These are phyloP conservation scores for Cantharellus anzutake DNA, from an alignment of 768 basidiomycete species.

Conservation along the genomic window DNA sequence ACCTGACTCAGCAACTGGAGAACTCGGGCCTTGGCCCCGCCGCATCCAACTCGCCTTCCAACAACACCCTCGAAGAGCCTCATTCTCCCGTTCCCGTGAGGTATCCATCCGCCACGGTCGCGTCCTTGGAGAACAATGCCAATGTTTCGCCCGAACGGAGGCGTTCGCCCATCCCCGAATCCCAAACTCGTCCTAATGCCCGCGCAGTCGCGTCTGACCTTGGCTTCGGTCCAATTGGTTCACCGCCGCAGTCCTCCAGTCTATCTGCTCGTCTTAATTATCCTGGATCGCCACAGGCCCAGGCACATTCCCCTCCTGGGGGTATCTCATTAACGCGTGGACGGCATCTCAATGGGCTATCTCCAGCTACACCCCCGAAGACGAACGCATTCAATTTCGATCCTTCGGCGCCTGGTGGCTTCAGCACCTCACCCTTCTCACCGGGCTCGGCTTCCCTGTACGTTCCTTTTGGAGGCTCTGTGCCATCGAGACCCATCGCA, in stretches of 20 bases:
- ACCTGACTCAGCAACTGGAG: neutral
- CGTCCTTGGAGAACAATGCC: neutral
- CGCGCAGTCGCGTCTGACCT: slow-evolving; percentile 17
- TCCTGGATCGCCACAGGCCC: slow-evolving; percentile 3
- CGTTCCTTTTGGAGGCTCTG: slow-evolving; percentile 17
- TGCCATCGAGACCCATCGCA: slow-evolving; percentile 14
- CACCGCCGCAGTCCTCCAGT: slow-evolving; percentile 35
- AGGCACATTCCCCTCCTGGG: neutral
- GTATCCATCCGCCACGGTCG: slow-evolving; percentile 25
- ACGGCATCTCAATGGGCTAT: slow-evolving; percentile 18
- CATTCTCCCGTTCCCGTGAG: neutral
- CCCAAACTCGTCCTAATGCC: slow-evolving; percentile 15
- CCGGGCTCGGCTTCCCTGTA: slow-evolving; percentile 46
- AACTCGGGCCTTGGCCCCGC: neutral
- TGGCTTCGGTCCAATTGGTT: slow-evolving; percentile 72
- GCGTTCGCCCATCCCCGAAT: slow-evolving; percentile 1
- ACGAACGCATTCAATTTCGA: slow-evolving; percentile 1
- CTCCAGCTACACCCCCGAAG: slow-evolving; percentile 42
- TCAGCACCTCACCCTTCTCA: slow-evolving; percentile 48
- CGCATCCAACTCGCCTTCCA: neutral
- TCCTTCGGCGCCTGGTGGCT: slow-evolving; percentile 14
- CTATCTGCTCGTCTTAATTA: slow-evolving; percentile 1
- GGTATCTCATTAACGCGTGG: neutral
- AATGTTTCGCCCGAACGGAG: slow-evolving; percentile 11
- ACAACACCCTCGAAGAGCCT: neutral